Conservation (phyloP, 345 rosid species). For the Streptanthus diversifolius region DNA sequence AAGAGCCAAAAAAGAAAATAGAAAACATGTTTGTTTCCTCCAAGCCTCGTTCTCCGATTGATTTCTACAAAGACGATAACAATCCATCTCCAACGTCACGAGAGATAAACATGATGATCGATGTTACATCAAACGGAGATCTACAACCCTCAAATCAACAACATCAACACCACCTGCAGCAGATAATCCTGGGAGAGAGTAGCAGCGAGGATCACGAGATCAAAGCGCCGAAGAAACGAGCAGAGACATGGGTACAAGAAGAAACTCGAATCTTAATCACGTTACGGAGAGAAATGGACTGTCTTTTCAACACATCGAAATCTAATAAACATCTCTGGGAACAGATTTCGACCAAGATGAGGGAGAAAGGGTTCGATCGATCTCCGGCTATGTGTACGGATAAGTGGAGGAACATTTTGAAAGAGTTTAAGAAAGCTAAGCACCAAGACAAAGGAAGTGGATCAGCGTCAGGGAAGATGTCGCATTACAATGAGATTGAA, state of each 20-base stretch:
- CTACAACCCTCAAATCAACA: constrained; percentile 37
- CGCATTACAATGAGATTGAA: constrained; percentile 86
- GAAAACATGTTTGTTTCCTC: constrained; percentile 66
- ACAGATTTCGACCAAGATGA: constrained; percentile 80
- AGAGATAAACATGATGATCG: constrained; percentile 69
- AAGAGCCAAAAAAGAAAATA: no score
- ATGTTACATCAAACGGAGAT: constrained; percentile 56
- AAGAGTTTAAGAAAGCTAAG: constrained; percentile 89
- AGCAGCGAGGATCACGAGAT: constrained; percentile 75
- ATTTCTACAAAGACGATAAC: constrained; percentile 29
- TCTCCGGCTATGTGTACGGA: constrained; percentile 97
- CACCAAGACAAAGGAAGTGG: constrained; percentile 67
- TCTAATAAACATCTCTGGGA: constrained; percentile 98
- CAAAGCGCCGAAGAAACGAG: constrained; percentile 85
- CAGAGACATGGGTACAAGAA: constrained; percentile 97
- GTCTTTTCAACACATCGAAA: constrained; percentile 83
- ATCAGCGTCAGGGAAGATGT: constrained; percentile 61
- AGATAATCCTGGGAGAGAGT: constrained; percentile 70
- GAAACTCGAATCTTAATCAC: constrained; percentile 77
- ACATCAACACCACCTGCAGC: constrained; percentile 35
- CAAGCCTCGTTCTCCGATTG: not conserved
- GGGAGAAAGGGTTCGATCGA: constrained; percentile 90
- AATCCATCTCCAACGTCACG: constrained; percentile 26
- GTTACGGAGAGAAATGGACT: constrained; percentile 72
- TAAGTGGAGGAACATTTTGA: constrained; percentile 94